Evolutionary conservation across 805 yeast genomes (phyloP).

Genomic region (Candida tammaniensis): DNA sequence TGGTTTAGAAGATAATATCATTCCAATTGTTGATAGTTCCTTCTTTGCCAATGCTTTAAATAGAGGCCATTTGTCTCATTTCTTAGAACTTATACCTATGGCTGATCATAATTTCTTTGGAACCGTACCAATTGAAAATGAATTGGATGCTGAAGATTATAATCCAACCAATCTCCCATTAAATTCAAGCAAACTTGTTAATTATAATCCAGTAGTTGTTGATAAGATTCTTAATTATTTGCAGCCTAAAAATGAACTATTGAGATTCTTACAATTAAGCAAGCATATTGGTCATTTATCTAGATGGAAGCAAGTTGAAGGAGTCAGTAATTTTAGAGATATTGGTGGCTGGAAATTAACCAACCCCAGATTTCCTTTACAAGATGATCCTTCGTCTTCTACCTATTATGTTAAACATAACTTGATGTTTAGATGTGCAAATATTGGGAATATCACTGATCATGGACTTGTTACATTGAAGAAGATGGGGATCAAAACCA

Average conservation of each 20-base stretch:
- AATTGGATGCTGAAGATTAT: constrained; percentile 26
- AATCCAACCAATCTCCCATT: constrained; percentile 44
- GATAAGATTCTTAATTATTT: constrained; percentile 50
- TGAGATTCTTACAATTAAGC: constrained; percentile 47
- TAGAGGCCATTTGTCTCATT: constrained; percentile 47
- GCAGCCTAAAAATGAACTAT: constrained; percentile 44
- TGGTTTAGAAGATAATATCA: constrained; percentile 64
- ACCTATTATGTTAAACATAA: constrained; percentile 49
- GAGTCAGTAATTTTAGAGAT: constrained; percentile 73
- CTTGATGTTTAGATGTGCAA: constrained; percentile 61
- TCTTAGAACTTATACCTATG: constrained; percentile 52
- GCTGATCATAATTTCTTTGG: constrained; percentile 88
- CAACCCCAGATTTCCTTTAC: constrained; percentile 23
- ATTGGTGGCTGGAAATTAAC: constrained; percentile 68
- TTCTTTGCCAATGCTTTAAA: constrained; percentile 55
- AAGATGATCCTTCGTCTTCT: constrained; percentile 12
- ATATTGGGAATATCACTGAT: constrained; percentile 49
- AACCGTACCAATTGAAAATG: constrained; percentile 30
- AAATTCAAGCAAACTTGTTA: constrained; percentile 44
- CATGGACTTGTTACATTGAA: constrained; percentile 44
- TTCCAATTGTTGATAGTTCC: constrained; percentile 64
- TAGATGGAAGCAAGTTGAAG: constrained; percentile 64
- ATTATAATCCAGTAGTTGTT: constrained; percentile 56
- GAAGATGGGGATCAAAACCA: constrained; percentile 46
- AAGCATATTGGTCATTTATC: constrained; percentile 37